Evolutionary conservation across 2,329 filamentous ascomycete species (phyloP).

Genomic region (Colletotrichum plurivorum): DNA sequence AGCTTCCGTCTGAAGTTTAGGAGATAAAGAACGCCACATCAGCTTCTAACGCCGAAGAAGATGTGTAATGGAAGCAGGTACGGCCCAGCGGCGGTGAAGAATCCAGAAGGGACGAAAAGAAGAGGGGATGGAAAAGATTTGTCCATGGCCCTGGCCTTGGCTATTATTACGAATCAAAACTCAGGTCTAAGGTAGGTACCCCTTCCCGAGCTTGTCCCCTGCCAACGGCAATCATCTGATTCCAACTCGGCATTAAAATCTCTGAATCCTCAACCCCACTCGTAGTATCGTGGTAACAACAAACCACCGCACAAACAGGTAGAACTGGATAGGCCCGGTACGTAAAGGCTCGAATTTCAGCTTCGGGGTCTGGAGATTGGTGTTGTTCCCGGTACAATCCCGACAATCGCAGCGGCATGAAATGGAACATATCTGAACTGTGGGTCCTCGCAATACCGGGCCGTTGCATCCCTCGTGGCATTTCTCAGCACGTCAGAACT

Average conservation of each 20-base stretch:
- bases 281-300: no score
- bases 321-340: no score
- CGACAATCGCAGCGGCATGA: not conserved
- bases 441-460: conserved; percentile 6
- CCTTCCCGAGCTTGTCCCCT: no score
- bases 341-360: not conserved
- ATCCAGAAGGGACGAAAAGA: not conserved
- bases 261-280: no score
- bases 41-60: conserved; percentile 19
- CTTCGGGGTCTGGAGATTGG: not conserved
- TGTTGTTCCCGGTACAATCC: conserved; percentile 25
- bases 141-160: no score
- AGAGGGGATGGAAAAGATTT: no score
- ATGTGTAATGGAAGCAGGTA: no score
- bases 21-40: conserved; percentile 25
- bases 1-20: not conserved
- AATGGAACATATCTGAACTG: not conserved
- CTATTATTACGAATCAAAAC: no score
- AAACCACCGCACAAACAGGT: no score
- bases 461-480: conserved; percentile 31
- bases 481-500: conserved; percentile 37
- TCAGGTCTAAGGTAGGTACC: no score
- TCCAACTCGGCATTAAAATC: no score
- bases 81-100: not conserved
- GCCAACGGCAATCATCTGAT: no score